A percentile compares a stretch with the other conserved stretches of the same genome.
phyloP scores from a whole-genome alignment of 2,329 filamentous ascomycete genomes.

The Hymenoscyphus salicellus region DNA sequence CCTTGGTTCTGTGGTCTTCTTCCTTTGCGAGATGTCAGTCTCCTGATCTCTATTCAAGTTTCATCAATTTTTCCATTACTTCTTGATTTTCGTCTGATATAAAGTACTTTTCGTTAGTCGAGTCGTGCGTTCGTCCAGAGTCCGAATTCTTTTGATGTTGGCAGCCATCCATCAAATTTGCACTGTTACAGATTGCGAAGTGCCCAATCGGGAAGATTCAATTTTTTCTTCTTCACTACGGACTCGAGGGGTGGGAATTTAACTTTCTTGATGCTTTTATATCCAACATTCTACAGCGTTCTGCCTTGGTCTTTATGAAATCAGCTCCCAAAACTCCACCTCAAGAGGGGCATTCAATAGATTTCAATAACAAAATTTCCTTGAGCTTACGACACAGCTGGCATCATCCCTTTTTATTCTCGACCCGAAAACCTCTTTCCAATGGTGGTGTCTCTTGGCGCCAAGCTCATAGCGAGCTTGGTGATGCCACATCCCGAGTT shows the following conservation, averaged over 20 bases:
- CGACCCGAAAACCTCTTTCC: background rate
- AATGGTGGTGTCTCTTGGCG: background rate
- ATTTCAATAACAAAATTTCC: background rate
- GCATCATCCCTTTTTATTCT: background rate
- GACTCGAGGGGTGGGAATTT: background rate
- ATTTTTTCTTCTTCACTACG: no score
- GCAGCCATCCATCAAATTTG: no score
- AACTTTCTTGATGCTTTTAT: constrained; percentile 2
- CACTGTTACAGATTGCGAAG: no score
- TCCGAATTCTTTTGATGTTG: no score
- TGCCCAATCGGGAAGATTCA: no score
- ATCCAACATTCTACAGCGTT: background rate
- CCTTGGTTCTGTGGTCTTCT: no score
- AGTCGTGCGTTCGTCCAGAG: no score
- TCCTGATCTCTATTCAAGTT: no score
- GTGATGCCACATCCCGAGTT: background rate
- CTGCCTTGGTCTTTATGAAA: background rate
- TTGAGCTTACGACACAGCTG: background rate
- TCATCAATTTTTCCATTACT: no score
- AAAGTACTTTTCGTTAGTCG: no score
- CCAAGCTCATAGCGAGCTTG: background rate
- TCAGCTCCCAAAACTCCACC: background rate
- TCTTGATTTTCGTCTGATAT: no score
- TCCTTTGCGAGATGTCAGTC: no score
- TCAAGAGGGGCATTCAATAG: background rate